Evolutionary conservation across 2,329 filamentous ascomycete species (phyloP).

Genomic region (Colletotrichum tropicicola): DNA sequence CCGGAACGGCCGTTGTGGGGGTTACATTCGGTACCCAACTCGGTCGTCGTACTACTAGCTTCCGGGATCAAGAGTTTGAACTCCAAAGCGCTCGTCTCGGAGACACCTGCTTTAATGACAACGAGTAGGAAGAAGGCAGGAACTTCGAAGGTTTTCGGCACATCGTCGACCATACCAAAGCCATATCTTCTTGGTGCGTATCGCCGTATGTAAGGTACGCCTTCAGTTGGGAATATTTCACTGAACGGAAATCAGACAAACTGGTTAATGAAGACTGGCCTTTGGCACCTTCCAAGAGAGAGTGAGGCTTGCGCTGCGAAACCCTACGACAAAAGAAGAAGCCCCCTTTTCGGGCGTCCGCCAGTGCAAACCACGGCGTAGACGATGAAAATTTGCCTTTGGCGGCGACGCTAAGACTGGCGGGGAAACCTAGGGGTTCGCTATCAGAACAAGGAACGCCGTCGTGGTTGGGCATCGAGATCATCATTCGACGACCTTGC

Average conservation of each 20-base stretch:
- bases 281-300: no score
- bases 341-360: neutral
- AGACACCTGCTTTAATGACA: no score
- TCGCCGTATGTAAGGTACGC: no score
- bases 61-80: no score
- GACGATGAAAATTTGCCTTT: neutral
- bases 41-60: neutral
- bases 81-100: neutral
- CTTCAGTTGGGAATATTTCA: no score
- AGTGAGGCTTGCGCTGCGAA: no score
- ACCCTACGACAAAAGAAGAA: neutral
- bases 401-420: constrained; percentile 1
- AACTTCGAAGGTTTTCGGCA: no score
- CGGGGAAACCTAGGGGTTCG: constrained; percentile 10
- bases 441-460: constrained; percentile 8
- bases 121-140: no score
- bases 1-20: neutral
- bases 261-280: no score
- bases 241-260: no score
- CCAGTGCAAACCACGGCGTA: neutral
- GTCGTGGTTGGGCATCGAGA: constrained; percentile 30
- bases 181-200: no score
- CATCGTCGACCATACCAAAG: no score
- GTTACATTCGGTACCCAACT: neutral
- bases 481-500: constrained; percentile 23